phyloP scores from a whole-genome alignment of 495 filamentous ascomycete genomes.

The Lasiosphaeria hispida region DNA sequence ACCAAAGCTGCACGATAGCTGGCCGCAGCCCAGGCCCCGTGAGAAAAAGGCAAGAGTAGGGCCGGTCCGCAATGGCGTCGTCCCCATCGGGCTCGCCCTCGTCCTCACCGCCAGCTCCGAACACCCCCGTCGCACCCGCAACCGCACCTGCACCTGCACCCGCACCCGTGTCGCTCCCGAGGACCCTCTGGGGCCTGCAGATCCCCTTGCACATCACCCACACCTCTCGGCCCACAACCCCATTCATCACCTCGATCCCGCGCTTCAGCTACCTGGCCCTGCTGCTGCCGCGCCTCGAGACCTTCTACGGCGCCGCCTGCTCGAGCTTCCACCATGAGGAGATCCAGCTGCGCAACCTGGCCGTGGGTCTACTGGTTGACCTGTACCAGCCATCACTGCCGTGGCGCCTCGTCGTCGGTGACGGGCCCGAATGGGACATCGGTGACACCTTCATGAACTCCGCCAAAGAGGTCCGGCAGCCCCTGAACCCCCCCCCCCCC shows the following conservation, averaged over 20 bases:
- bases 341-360: slow-evolving; percentile 65
- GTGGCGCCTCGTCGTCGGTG: slow-evolving; percentile 68
- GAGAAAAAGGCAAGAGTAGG: too few species aligned
- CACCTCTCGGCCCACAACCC: slow-evolving; percentile 27
- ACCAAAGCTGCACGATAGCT: too few species aligned
- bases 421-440: slow-evolving; percentile 65
- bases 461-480: slow-evolving; percentile 68
- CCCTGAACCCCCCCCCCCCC: slow-evolving; percentile 10
- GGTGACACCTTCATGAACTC: slow-evolving; percentile 90
- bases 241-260: slow-evolving; percentile 55
- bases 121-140: background rate
- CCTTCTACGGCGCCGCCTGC: slow-evolving; percentile 68
- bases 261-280: slow-evolving; percentile 72
- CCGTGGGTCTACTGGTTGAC: slow-evolving; percentile 84
- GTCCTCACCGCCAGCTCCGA: background rate
- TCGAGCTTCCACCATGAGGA: slow-evolving; percentile 87
- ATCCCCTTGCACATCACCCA: slow-evolving; percentile 55
- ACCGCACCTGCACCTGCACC: slow-evolving; percentile 13
- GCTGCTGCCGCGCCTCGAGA: slow-evolving; percentile 71
- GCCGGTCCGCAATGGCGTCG: too few species aligned
- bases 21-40: too few species aligned
- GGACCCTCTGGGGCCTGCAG: slow-evolving; percentile 48
- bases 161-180: slow-evolving; percentile 27
- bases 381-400: slow-evolving; percentile 66
- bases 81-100: too few species aligned